phyloP scores from a whole-genome alignment of 2,329 filamentous ascomycete genomes.

The Trichoderma sp. region DNA sequence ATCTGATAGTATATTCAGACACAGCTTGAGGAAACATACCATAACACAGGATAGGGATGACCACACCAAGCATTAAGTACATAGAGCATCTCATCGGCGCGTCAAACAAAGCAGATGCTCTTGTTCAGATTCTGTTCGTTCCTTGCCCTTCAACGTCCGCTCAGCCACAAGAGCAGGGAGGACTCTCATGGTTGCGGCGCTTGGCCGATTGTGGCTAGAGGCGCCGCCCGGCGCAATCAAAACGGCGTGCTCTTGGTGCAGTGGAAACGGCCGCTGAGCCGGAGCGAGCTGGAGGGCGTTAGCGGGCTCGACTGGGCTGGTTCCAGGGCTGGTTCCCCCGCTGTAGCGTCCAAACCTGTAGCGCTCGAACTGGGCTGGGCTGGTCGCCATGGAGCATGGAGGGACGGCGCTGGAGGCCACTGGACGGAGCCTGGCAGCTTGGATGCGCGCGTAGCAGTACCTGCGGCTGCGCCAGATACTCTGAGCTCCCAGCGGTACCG shows the following conservation, averaged over 20 bases:
- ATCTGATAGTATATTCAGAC: no score
- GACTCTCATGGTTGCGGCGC: neutral
- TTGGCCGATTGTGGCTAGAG: slow-evolving; percentile 3
- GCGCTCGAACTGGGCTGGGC: neutral
- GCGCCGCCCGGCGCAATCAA: slow-evolving; percentile 12
- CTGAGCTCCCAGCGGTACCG: neutral
- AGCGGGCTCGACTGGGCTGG: neutral
- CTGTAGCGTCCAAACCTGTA: neutral
- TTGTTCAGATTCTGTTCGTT: no score
- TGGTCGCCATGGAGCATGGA: neutral
- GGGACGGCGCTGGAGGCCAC: neutral
- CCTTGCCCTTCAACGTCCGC: neutral
- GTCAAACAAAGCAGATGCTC: no score
- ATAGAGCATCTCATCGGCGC: neutral
- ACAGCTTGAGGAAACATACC: no score
- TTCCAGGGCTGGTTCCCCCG: slow-evolving; percentile 5
- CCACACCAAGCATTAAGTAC: no score
- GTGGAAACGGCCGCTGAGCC: slow-evolving; percentile 15
- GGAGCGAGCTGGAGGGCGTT: neutral
- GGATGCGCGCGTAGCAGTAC: neutral
- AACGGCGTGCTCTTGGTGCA: slow-evolving; percentile 11
- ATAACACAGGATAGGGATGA: no score
- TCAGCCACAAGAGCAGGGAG: slow-evolving; percentile 11
- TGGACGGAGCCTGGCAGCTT: neutral
- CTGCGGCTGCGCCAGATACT: neutral